Conservation (phyloP, 345 rosid genomes). For the Populus tremula region DNA sequence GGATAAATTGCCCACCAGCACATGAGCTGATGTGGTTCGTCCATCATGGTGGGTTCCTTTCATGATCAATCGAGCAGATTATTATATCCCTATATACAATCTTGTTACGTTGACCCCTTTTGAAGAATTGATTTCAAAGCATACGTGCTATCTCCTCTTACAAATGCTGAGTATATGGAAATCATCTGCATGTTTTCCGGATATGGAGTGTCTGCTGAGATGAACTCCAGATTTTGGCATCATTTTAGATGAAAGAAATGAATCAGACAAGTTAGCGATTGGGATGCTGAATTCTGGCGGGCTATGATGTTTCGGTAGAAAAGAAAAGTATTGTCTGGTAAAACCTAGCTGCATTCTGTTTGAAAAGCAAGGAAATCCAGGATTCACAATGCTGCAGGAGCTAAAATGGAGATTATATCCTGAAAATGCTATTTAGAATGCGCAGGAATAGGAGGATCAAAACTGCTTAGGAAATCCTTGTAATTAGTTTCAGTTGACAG, state of each 20-base stretch:
- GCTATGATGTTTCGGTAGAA: background rate
- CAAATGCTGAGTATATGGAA: slow-evolving; percentile 47
- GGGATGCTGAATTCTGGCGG: background rate
- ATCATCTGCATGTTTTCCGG: slow-evolving; percentile 43
- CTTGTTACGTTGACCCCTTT: slow-evolving; percentile 45
- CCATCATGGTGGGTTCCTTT: slow-evolving; percentile 28
- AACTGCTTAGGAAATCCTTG: no score
- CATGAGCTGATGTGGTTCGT: slow-evolving; percentile 1
- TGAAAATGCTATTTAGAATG: no score
- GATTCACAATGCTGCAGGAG: no score
- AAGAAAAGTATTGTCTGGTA: background rate
- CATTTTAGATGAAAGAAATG: background rate
- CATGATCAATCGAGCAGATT: background rate
- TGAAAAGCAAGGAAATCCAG: no score
- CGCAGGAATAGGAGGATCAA: no score
- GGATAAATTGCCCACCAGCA: no score
- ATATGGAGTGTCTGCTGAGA: slow-evolving; percentile 50
- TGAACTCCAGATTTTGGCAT: background rate
- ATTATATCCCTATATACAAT: slow-evolving; percentile 46
- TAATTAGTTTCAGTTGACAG: no score
- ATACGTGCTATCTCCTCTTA: slow-evolving; percentile 56
- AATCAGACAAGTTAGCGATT: background rate
- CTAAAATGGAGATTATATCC: no score
- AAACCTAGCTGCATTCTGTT: no score
- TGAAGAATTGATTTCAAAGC: slow-evolving; percentile 36